Conservation (phyloP, 768 basidiomycete genomes). For the Boletellus ananiceps region DNA sequence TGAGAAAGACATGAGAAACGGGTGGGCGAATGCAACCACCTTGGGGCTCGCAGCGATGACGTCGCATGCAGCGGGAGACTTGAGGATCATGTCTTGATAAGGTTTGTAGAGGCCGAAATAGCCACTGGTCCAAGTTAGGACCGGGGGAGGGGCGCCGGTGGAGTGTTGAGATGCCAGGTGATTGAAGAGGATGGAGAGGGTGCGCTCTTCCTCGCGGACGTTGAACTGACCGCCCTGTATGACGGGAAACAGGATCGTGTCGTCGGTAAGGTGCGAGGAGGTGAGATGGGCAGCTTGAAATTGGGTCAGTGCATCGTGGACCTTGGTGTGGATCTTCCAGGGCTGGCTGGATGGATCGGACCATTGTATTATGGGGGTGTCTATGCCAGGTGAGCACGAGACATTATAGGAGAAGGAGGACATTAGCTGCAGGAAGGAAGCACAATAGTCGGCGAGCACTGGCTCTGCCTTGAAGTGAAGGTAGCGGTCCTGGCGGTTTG, state of each 20-base stretch:
- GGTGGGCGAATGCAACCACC: slow-evolving; percentile 38
- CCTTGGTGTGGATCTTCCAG: slow-evolving; percentile 60
- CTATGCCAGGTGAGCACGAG: slow-evolving; percentile 29
- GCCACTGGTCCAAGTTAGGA: slow-evolving; percentile 85
- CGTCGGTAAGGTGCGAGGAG: slow-evolving; percentile 9
- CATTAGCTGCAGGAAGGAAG: slow-evolving; percentile 65
- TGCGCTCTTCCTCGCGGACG: slow-evolving; percentile 78
- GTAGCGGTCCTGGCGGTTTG: slow-evolving; percentile 93
- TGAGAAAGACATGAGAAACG: neutral
- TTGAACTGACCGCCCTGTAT: slow-evolving; percentile 89
- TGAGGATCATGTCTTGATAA: slow-evolving; percentile 72
- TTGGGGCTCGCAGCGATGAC: slow-evolving; percentile 86
- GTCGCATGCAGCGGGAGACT: slow-evolving; percentile 52
- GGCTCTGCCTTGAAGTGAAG: slow-evolving; percentile 63
- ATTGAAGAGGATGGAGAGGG: slow-evolving; percentile 55
- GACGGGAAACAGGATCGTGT: slow-evolving; percentile 68
- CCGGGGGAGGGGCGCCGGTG: slow-evolving; percentile 31
- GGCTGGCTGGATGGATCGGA: slow-evolving; percentile 60
- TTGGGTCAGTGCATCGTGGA: slow-evolving; percentile 46
- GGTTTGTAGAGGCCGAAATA: slow-evolving; percentile 86
- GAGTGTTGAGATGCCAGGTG: slow-evolving; percentile 30
- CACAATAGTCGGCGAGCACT: slow-evolving; percentile 75
- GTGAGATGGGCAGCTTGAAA: slow-evolving; percentile 51
- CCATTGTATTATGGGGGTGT: slow-evolving; percentile 61
- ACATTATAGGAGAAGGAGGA: slow-evolving; percentile 66